Base-by-base conservation (phyloP, 495 filamentous ascomycete species). In the Cudoniella acicularis region DNA sequence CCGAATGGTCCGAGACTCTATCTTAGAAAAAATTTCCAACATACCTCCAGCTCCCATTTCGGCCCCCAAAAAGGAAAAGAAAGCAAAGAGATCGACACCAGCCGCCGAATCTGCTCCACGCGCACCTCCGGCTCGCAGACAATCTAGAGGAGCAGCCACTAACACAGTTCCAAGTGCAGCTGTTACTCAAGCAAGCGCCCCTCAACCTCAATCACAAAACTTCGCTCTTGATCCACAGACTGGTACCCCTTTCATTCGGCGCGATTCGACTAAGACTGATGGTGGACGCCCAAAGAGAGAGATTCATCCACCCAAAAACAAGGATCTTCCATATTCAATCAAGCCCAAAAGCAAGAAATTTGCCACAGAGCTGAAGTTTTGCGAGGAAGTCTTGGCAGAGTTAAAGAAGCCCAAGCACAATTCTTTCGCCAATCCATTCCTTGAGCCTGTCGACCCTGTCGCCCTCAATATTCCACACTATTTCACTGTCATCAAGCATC, bases 401-500 rank as follows among this genome's bases (percentile, higher is more conserved):
- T 67, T 98, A 10, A 77, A 83, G 62, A 93, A 92, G 68, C 70
- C 81, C 0, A 91, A 90, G 68, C 82, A 96, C 66, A 76, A 73
- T 24, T 62, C 67, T 1, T 76, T 85, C 63, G 85, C 88, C 3
- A 75, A 75, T 26, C 83, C 88, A 41, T 98, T 98, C 73, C 75
- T 88, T 64, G 70, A 73, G 3, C 89, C 93, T 0, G 94, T 98
- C 16, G 94, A 98, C 64, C 93, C 95, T 0, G 92, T 97, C 21
- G 93, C 92, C 3, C 74, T 96, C 57, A 92, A 95, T 72, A 97
- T 98, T 57, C 94, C 94, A 1, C 83, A 87, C 17, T 98, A 98
- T 67, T 91, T 92, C 70, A 91, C 87, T 64, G 74, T 98, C 63
- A 89, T 98, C 72, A 97, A 95, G 76, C 89, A 91, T 66, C 94